Percentiles rank a stretch among this genome's conserved stretches.
Evolutionary conservation across 306 rosid species (phyloP).

Genomic region (Vigna nakashimae): DNA sequence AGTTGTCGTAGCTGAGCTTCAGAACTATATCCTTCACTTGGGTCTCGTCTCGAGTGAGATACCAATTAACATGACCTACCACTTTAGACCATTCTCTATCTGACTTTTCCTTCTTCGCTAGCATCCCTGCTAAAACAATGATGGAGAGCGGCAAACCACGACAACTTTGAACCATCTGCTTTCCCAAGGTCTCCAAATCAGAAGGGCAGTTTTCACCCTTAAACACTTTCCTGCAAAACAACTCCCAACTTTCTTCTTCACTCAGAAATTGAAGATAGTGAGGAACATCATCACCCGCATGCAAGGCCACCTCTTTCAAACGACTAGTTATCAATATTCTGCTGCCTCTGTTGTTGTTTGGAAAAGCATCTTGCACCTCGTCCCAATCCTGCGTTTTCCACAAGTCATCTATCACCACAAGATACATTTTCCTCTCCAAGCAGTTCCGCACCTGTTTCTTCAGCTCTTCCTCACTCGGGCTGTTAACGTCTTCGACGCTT

Average conservation of each 20-base stretch:
- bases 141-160: constrained; percentile 9
- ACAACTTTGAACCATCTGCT: constrained; percentile 35
- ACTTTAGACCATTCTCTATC: constrained; percentile 33
- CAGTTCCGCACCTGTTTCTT: neutral
- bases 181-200: constrained; percentile 28
- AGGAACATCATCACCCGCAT: constrained; percentile 16
- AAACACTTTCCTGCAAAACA: constrained; percentile 37
- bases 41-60: constrained; percentile 34
- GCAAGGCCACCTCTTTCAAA: constrained; percentile 18
- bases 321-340: constrained; percentile 43
- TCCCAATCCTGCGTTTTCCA: constrained; percentile 31
- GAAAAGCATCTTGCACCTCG: constrained; percentile 26
- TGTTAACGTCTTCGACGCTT: neutral
- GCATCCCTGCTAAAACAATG: constrained; percentile 35
- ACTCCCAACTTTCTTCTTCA: constrained; percentile 46
- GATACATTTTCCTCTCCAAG: constrained; percentile 19
- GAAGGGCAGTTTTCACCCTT: constrained; percentile 22
- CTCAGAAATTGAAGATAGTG: constrained; percentile 1
- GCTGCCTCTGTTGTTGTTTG: constrained; percentile 3
- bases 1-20: constrained; percentile 34
- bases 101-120: constrained; percentile 41
- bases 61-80: constrained; percentile 31
- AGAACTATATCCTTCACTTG: constrained; percentile 36
- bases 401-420: constrained; percentile 39
- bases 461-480: neutral